Conservation (phyloP, 2,329 filamentous ascomycete genomes). For the Bipolaris sorokiniana region DNA sequence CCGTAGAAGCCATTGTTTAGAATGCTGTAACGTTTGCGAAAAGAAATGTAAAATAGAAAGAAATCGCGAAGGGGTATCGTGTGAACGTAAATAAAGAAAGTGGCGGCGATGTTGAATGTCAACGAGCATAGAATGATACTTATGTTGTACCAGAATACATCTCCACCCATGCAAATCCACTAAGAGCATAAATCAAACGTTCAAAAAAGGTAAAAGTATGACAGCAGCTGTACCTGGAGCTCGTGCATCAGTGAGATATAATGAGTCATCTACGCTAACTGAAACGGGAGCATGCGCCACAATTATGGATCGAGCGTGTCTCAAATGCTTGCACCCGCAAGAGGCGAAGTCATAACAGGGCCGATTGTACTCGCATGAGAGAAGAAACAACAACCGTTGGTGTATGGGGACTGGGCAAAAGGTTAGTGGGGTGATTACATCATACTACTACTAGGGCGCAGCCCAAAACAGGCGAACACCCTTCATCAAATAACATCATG, state of each 20-base stretch:
- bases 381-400: background rate
- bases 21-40: background rate
- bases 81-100: constrained; percentile 1
- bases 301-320: background rate
- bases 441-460: background rate
- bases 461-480: background rate
- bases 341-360: too few species aligned
- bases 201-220: constrained; percentile 19
- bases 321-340: background rate
- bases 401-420: background rate
- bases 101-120: constrained; percentile 6
- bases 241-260: constrained; percentile 23
- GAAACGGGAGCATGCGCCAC: constrained; percentile 22
- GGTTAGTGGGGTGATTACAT: background rate
- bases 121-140: constrained; percentile 10
- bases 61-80: constrained; percentile 18
- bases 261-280: constrained; percentile 38
- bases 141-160: constrained; percentile 1
- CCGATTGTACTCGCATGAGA: background rate
- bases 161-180: background rate
- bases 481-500: background rate
- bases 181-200: constrained; percentile 1
- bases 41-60: background rate
- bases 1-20: constrained; percentile 27
- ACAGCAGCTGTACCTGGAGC: constrained; percentile 18